A percentile compares a stretch with the other conserved stretches of the same genome.
Evolutionary conservation across 1,284 basidiomycete genomes (phyloP).

Genomic region (Irpex sp.): DNA sequence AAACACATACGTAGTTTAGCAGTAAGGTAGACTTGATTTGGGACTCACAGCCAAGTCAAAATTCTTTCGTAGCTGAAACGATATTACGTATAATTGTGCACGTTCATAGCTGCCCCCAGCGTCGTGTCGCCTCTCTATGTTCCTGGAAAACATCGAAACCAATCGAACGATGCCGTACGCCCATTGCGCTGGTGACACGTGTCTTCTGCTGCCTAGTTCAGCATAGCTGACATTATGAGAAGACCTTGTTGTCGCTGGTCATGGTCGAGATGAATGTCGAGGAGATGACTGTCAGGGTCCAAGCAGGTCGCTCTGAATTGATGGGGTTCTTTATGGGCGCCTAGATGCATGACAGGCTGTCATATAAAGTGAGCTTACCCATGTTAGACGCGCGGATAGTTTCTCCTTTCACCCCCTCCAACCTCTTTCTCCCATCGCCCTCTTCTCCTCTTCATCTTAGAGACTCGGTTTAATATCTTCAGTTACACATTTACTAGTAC

Average conservation of each 20-base stretch:
- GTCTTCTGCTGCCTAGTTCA: neutral
- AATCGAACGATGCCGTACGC: neutral
- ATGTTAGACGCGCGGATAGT: neutral
- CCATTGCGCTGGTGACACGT: neutral
- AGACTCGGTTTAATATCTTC: constrained; percentile 5
- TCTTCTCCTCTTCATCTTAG: constrained; percentile 1
- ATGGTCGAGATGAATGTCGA: neutral
- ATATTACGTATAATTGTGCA: neutral
- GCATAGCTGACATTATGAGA: too few relatives aligned
- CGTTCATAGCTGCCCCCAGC: neutral
- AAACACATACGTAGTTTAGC: neutral
- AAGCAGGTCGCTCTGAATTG: neutral
- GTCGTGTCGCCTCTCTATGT: neutral
- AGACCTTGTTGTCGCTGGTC: too few relatives aligned
- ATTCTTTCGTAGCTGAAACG: neutral
- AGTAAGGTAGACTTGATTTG: neutral
- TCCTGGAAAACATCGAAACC: neutral
- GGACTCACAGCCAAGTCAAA: neutral
- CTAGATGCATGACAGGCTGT: neutral
- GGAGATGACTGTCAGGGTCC: neutral
- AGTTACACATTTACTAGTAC: neutral
- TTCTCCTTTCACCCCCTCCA: neutral
- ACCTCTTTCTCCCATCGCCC: neutral
- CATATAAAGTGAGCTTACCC: constrained; percentile 5
- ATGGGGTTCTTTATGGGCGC: neutral